A percentile compares a stretch with the other conserved stretches of the same genome.
Conservation (phyloP, 768 basidiomycete species). For the Amanita rimosa region DNA sequence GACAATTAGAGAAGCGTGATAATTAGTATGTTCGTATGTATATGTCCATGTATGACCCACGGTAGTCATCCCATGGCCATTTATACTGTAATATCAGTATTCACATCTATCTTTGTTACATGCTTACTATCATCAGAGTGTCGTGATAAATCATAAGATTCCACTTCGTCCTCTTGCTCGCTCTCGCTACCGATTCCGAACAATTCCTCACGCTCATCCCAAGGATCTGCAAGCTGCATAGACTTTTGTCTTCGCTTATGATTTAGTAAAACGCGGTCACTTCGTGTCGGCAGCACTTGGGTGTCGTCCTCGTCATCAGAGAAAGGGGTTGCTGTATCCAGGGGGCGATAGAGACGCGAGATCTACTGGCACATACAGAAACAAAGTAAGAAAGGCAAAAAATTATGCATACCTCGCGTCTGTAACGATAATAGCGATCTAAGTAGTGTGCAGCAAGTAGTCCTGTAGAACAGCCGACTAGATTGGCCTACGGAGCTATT, state of each 20-base stretch:
- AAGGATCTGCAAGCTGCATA: conserved; percentile 46
- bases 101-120: conserved; percentile 1
- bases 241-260: conserved; percentile 18
- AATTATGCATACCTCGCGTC: conserved; percentile 51
- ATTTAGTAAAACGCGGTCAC: conserved; percentile 11
- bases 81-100: not conserved
- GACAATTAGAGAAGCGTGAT: conserved; percentile 2
- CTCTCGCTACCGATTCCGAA: conserved; percentile 60
- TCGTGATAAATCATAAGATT: not conserved
- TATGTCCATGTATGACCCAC: not conserved
- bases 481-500: conserved; percentile 50
- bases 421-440: conserved; percentile 66
- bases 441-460: conserved; percentile 54
- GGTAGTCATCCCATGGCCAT: not conserved
- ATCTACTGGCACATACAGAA: conserved; percentile 33
- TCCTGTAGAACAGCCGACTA: conserved; percentile 62
- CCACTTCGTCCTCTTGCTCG: conserved; percentile 35
- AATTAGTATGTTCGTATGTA: not conserved
- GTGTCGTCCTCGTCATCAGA: conserved; percentile 48
- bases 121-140: not conserved
- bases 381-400: not conserved
- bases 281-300: conserved; percentile 50
- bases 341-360: conserved; percentile 64
- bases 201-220: conserved; percentile 71
- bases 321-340: conserved; percentile 33